Evolutionary conservation across 352 stramenopile species (phyloP).

Genomic region (Blastocystis sp.): DNA sequence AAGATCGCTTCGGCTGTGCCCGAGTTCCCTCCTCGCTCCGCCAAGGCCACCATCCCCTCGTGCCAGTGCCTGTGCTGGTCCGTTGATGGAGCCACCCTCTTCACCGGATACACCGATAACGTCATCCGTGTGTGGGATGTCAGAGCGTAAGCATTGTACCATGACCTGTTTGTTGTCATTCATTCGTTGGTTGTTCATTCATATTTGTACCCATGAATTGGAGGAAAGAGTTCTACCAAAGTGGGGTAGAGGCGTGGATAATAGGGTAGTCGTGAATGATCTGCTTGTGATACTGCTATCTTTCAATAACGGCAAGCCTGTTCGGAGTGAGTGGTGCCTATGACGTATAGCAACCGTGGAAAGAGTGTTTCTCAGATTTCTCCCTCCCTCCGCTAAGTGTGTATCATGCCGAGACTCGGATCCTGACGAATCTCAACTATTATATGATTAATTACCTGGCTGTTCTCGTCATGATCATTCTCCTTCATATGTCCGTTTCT

Average conservation of each 20-base stretch:
- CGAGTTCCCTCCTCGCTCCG: constrained; percentile 72
- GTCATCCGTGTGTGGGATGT: constrained; percentile 76
- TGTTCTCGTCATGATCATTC: not conserved
- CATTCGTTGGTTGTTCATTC: not conserved
- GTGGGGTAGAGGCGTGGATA: not conserved
- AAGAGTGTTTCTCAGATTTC: not conserved
- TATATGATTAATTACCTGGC: constrained; percentile 7
- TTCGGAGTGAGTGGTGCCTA: not conserved
- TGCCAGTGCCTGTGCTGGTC: constrained; percentile 94
- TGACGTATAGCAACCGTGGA: constrained; percentile 8
- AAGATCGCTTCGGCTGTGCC: too few relatives aligned
- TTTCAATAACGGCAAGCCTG: not conserved
- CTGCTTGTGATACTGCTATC: not conserved
- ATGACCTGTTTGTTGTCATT: not conserved
- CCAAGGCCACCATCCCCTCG: constrained; percentile 82
- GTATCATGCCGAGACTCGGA: not conserved
- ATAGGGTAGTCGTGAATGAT: constrained; percentile 2
- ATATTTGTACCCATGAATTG: constrained; percentile 5
- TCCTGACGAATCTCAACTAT: constrained; percentile 26
- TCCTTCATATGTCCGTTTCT: not conserved
- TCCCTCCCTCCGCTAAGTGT: not conserved
- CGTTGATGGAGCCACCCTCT: too few relatives aligned
- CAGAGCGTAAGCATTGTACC: not conserved
- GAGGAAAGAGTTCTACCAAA: not conserved
- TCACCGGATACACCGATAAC: constrained; percentile 96